Evolutionary conservation across 23 red algal genomes (phyloP).

Genomic region (Agarophyton chilense): DNA sequence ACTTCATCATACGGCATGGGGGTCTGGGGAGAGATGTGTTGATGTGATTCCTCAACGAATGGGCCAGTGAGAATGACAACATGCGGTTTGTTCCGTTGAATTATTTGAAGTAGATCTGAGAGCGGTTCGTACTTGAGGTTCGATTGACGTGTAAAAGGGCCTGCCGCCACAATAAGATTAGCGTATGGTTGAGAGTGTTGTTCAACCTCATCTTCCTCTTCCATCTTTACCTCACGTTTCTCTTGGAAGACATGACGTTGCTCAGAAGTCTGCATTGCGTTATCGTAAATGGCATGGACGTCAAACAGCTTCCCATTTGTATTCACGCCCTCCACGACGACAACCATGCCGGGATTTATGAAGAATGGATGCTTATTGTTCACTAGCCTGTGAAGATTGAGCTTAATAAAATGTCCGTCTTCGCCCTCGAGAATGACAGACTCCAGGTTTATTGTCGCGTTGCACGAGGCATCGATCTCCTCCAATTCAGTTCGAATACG

Average conservation of each 20-base stretch:
- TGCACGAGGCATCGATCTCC: not conserved
- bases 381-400: conserved; percentile 25
- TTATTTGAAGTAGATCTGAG: conserved; percentile 23
- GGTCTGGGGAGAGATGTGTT: not conserved
- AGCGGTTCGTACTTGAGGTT: conserved; percentile 68
- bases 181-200: conserved; percentile 8
- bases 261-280: conserved; percentile 17
- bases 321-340: conserved; percentile 66
- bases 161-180: conserved; percentile 31
- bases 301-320: conserved; percentile 61
- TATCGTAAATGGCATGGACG: conserved; percentile 71
- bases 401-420: conserved; percentile 55
- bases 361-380: conserved; percentile 42
- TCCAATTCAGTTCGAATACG: conserved; percentile 58
- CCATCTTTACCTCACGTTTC: not conserved
- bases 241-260: not conserved
- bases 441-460: conserved; percentile 12
- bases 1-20: conserved; percentile 30
- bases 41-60: conserved; percentile 44
- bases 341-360: conserved; percentile 50
- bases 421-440: conserved; percentile 66
- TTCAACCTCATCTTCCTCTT: not conserved
- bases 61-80: conserved; percentile 50
- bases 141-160: conserved; percentile 30
- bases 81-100: conserved; percentile 20